These are phyloP conservation scores for Boechera stricta DNA, from an alignment of 345 rosid genomes.

Conservation along the genomic window DNA sequence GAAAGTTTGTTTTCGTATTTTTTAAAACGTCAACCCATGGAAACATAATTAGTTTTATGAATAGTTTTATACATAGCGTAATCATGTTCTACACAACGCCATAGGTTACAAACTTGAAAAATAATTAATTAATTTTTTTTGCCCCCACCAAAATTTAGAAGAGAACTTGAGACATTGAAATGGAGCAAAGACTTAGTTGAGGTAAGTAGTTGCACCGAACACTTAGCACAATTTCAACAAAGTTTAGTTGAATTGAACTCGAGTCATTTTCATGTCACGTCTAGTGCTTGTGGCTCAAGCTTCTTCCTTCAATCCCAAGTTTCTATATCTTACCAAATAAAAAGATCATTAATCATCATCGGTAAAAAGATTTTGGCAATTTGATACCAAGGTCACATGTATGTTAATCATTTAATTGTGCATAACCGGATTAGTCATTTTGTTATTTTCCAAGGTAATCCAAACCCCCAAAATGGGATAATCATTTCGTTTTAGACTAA, in stretches of 20 bases:
- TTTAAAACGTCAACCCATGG: neutral
- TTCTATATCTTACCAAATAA: conserved; percentile 20
- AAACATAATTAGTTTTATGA: neutral
- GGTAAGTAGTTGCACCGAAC: conserved; percentile 47
- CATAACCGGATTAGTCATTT: conserved; percentile 1
- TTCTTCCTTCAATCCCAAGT: conserved; percentile 29
- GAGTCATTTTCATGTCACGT: conserved; percentile 33
- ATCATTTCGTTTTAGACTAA: neutral
- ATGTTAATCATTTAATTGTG: neutral
- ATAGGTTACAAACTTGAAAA: neutral
- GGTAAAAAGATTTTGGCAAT: neutral
- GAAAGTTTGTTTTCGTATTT: neutral
- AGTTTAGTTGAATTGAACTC: conserved; percentile 34
- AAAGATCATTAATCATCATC: conserved; percentile 8
- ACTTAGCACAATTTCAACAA: conserved; percentile 36
- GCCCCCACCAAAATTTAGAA: neutral
- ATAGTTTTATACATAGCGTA: conserved; percentile 3
- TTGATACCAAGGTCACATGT: conserved; percentile 10
- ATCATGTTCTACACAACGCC: conserved; percentile 12
- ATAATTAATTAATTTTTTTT: neutral
- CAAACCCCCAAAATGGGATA: conserved; percentile 2
- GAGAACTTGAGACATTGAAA: conserved; percentile 19
- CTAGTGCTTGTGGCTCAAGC: conserved; percentile 30
- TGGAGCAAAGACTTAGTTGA: conserved; percentile 27
- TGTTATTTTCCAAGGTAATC: neutral